phyloP scores from a whole-genome alignment of 2,329 filamentous ascomycete species.

The Zymoseptoria tritici region DNA sequence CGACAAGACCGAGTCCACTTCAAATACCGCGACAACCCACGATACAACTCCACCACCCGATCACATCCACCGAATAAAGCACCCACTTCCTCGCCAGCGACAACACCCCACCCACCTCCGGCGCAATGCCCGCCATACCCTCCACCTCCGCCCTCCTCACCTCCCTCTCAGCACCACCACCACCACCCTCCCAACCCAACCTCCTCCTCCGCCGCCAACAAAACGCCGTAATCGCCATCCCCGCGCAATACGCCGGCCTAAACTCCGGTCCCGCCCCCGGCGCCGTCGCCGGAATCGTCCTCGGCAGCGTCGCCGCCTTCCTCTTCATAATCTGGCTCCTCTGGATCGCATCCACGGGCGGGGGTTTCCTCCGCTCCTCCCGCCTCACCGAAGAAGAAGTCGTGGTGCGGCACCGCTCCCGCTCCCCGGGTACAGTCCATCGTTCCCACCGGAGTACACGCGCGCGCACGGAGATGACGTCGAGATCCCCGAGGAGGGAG shows the following conservation, averaged over 20 bases:
- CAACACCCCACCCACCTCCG: not conserved
- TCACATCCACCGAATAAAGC: not conserved
- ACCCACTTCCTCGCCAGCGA: not conserved
- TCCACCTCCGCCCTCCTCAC: not conserved
- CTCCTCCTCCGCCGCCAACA: slow-evolving; percentile 16
- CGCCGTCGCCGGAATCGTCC: slow-evolving; percentile 53
- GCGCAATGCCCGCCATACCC: not conserved
- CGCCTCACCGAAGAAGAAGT: slow-evolving; percentile 27
- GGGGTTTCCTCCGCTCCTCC: slow-evolving; percentile 23
- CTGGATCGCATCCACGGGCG: slow-evolving; percentile 32
- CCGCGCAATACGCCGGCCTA: slow-evolving; percentile 52
- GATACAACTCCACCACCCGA: not conserved
- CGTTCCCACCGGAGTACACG: slow-evolving; percentile 27
- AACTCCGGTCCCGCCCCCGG: slow-evolving; percentile 48
- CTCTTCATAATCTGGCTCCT: slow-evolving; percentile 47
- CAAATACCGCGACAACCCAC: not conserved
- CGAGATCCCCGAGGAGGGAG: slow-evolving; percentile 23
- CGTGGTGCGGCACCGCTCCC: slow-evolving; percentile 24
- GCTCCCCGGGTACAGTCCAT: slow-evolving; percentile 15
- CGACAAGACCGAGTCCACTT: not conserved
- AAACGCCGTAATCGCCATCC: slow-evolving; percentile 42
- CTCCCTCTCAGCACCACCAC: not conserved
- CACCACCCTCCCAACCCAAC: too few relatives aligned
- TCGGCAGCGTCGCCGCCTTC: slow-evolving; percentile 48
- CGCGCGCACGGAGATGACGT: slow-evolving; percentile 26